phyloP scores from a whole-genome alignment of 345 rosid species.

The Rhizophora apiculata region DNA sequence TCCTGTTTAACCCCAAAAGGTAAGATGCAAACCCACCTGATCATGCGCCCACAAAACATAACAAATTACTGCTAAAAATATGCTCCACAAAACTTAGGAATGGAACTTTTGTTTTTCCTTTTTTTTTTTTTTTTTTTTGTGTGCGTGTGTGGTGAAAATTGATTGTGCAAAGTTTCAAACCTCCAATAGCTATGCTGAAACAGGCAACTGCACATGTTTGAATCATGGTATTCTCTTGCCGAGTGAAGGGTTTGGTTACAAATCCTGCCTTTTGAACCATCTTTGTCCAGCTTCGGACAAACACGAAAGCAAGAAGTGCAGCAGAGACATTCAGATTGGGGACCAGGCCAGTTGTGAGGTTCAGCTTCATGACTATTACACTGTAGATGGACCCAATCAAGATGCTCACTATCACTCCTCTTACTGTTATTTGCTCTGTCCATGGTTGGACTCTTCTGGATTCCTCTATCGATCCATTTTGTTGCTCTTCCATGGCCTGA shows the following conservation, averaged over 20 bases:
- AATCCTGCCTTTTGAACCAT: conserved; percentile 63
- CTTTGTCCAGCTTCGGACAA: conserved; percentile 77
- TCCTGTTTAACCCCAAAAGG: conserved; percentile 77
- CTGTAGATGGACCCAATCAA: conserved; percentile 73
- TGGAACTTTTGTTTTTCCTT: too few relatives aligned
- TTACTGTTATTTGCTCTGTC: conserved; percentile 66
- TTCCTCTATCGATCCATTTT: conserved; percentile 2
- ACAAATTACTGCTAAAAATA: neutral
- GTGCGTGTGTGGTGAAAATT: neutral
- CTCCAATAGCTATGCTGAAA: conserved; percentile 88
- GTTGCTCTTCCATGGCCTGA: conserved; percentile 8
- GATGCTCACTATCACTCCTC: conserved; percentile 72
- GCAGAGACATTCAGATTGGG: conserved; percentile 87
- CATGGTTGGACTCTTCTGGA: conserved; percentile 52
- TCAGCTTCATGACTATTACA: conserved; percentile 82
- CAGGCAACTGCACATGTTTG: conserved; percentile 97
- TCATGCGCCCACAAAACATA: neutral
- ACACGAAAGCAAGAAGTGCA: conserved; percentile 77
- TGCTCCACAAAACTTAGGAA: neutral
- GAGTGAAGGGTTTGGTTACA: conserved; percentile 64
- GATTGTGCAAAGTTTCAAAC: conserved; percentile 26
- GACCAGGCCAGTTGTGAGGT: conserved; percentile 72
- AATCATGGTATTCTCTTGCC: conserved; percentile 92
- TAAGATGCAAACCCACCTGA: conserved; percentile 97
- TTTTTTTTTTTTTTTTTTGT: too few relatives aligned